Base-by-base conservation (phyloP, 371 early-diverging fungal species). In the Choanephora cucurbitarum region DNA sequence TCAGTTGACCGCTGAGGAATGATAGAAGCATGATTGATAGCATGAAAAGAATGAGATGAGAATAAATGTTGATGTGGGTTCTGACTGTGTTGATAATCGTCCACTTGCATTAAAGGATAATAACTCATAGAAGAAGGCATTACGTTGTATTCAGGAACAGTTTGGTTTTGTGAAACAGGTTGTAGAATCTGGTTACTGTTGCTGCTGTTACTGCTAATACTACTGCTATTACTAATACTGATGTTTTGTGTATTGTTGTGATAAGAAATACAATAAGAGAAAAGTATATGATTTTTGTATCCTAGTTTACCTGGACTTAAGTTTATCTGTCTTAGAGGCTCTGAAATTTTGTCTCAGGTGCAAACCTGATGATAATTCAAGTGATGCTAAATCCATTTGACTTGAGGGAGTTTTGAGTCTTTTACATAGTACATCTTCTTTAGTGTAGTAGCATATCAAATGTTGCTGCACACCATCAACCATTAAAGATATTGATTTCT, bases 401-500 rank as follows among this genome's bases (percentile, higher is more conserved):
- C 62, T 73, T 1, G 79, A 75, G 1, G 82, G 82, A 3, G 80
- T 81, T 43, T 69, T 61, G 9, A 81, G 70, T 45, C 56, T 67
- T 9, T 71, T 69, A 1, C 70, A 59, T 21, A 80, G 44, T 17
- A 87, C 81, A 60, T 91, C 88, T n/a, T 88, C 88, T 61, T 84
- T 82, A 49, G 76, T 76, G 62, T 91, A 91, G 60, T 92, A 92
- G 55, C 87, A 89, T 42, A 92, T 89, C 53, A 92, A 72, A 50
- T 91, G 92, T 60, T 90, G 86, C 47, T 81, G 80, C 46, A 81
- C 79, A 51, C 87, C 86, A 57, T 89, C 82, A 31, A 80, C 79
- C 33, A 83, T 74, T 45, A 91, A 75, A 22, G 91, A 91, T 68
- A 91, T 80, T n/a, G 92, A 83, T 66, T 89, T 87, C 62, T 91